Base-by-base conservation (phyloP, 495 filamentous ascomycete species). In the Aspergillus campestris region DNA sequence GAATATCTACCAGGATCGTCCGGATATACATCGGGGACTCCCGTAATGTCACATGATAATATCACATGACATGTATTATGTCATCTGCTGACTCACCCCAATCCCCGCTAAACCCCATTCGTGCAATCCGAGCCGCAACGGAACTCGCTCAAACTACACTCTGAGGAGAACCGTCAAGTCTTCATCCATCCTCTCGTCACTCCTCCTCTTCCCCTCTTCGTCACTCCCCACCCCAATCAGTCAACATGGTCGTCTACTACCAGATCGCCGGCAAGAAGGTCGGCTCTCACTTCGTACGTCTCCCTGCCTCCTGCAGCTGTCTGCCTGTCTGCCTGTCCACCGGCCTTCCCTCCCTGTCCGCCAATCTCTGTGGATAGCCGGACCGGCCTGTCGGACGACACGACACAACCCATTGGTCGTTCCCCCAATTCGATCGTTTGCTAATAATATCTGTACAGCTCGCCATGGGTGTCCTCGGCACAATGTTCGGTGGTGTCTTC, bases 221-320 rank as follows among this genome's bases (percentile, higher is more conserved):
- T 44, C 37, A 35, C 52, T 50, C 38, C 50, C 47, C 58, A 59
- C 56, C 66, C 51, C 51, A 55, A 51, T 57, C 56, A 50, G 49
- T 67, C 77, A 90, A 72, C 53, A 97, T 97, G 91, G 88, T 89
- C 62, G 76, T 72, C 60, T 79, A 78, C 62, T 96, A 95, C 81
- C 81, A 73, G 53, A 73, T 96, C 61, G 75, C 83, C 70, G 92
- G 91, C 76, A 83, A 81, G 63, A 81, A 95, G 71, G 75, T 98
- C 75, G 89, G 86, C 71, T 94, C 92, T 42, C 92, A 96, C 74
- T 71, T 83, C 64, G 91, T 98, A 80, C 60, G 89, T 86, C 42
- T 38, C 37, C 45, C 15, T 37, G 29, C 38, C 13, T n/a, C 15
- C 44, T 27, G 29, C 14, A 15, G 30, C 48, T 61, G 50, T 55